phyloP scores from a whole-genome alignment of 768 basidiomycete genomes.

The Suillus clintonianus region DNA sequence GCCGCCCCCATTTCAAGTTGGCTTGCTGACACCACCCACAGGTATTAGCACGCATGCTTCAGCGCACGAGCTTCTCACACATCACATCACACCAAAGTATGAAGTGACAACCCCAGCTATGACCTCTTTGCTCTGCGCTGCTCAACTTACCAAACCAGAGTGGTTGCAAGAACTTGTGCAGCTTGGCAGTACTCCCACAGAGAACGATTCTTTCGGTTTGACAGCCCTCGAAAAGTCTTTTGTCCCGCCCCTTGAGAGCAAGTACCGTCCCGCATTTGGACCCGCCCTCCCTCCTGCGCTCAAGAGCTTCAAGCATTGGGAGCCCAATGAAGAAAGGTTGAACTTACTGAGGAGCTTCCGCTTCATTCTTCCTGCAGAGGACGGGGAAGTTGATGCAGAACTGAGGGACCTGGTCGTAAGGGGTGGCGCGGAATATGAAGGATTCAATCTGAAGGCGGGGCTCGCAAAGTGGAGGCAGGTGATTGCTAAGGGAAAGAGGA shows the following conservation, averaged over 20 bases:
- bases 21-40: conserved; percentile 20
- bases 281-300: conserved; percentile 47
- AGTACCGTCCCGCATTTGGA: conserved; percentile 61
- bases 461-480: conserved; percentile 51
- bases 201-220: conserved; percentile 34
- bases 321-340: conserved; percentile 63
- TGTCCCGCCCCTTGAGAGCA: conserved; percentile 49
- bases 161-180: conserved; percentile 68
- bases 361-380: conserved; percentile 64
- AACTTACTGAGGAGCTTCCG: conserved; percentile 53
- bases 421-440: conserved; percentile 64
- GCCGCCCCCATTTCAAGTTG: not conserved
- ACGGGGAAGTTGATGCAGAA: conserved; percentile 48
- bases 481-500: conserved; percentile 53
- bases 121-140: conserved; percentile 58
- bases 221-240: conserved; percentile 53
- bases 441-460: conserved; percentile 55
- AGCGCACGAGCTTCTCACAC: conserved; percentile 51
- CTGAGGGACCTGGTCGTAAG: conserved; percentile 55
- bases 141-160: conserved; percentile 62
- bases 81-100: conserved; percentile 60
- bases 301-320: conserved; percentile 61
- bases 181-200: conserved; percentile 41
- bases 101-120: conserved; percentile 51
- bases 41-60: conserved; percentile 59